Base-by-base conservation (phyloP, 441 rosid genomes). In the Oxalis stricta region DNA sequence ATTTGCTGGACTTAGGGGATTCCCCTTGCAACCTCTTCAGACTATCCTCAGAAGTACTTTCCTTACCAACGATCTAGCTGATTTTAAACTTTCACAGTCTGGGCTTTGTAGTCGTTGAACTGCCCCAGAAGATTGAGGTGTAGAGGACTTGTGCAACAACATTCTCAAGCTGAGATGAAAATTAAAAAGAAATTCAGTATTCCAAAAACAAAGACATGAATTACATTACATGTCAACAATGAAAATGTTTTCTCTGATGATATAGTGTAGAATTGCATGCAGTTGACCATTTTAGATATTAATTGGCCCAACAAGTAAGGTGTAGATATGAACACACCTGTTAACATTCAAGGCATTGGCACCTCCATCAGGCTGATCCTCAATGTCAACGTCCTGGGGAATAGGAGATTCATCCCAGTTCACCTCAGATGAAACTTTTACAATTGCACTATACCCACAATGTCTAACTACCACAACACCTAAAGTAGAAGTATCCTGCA, bases 311-410 rank as follows among this genome's bases (percentile, higher is more conserved):
- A 32, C 33, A 23, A 45, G 18, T 44, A 23, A 46, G 12, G 38
- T 51, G 34, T 26, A 13, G 34, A 24, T 23, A 67, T 48, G 46
- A 40, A 44, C 57, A 35, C 5, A 66, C 92, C 92, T 82, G 53
- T 82, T 82, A 44, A 82, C 86, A 57, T 77, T 82, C 57, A 82
- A 68, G 46, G 86, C 76, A 48, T 77, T 75, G 55, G 84, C 84
- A 22, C 92, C 92, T 55, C 86, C 92, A 46, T 77, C 86, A n/a
- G 77, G 64, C 59, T 77, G 86, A 60, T 77, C 92, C 63, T 75
- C 86, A 17, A 77, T 63, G 47, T 75, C 77, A 12, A 73, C 61
- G 47, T 82, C 79, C 51, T 61, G 76, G 41, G 77, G 68, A 48
- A 61, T 50, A 20, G 31, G 38, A 29, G 55, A 56, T 39, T 69